These are phyloP conservation scores for Novymonas esmeraldas DNA, from an alignment of 208 protist species.

Conservation along the genomic window DNA sequence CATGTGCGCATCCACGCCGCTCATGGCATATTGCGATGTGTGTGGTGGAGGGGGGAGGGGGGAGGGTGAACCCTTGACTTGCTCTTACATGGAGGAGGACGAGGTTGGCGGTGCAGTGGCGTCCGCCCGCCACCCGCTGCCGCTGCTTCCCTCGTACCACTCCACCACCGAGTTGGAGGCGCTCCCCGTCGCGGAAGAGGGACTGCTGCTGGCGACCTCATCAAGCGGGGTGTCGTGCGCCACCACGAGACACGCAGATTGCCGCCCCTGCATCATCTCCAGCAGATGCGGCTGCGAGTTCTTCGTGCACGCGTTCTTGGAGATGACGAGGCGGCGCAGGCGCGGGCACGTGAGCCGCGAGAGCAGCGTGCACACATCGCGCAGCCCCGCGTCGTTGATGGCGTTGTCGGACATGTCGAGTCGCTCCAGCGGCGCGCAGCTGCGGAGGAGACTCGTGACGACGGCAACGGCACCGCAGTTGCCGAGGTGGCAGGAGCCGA, in stretches of 20 bases:
- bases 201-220: conserved; percentile 16
- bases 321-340: conserved; percentile 51
- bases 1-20: too few relatives aligned
- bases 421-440: conserved; percentile 47
- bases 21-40: too few relatives aligned
- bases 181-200: conserved; percentile 2
- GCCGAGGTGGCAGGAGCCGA: conserved; percentile 54
- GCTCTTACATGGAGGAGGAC: too few relatives aligned
- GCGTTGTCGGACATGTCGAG: conserved; percentile 71
- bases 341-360: conserved; percentile 33
- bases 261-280: conserved; percentile 40
- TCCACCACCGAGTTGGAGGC: conserved; percentile 7
- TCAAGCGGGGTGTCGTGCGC: conserved; percentile 55
- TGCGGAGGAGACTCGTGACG: conserved; percentile 39
- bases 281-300: conserved; percentile 25
- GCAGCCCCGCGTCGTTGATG: conserved; percentile 58
- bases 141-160: background rate
- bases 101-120: too few relatives aligned
- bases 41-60: background rate
- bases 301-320: conserved; percentile 54
- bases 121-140: too few relatives aligned
- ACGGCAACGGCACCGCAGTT: conserved; percentile 52
- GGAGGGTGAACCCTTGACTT: background rate
- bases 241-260: conserved; percentile 47
- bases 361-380: conserved; percentile 42